Conservation (phyloP, 139 green algal genomes). For the Zygnema cylindricum region DNA sequence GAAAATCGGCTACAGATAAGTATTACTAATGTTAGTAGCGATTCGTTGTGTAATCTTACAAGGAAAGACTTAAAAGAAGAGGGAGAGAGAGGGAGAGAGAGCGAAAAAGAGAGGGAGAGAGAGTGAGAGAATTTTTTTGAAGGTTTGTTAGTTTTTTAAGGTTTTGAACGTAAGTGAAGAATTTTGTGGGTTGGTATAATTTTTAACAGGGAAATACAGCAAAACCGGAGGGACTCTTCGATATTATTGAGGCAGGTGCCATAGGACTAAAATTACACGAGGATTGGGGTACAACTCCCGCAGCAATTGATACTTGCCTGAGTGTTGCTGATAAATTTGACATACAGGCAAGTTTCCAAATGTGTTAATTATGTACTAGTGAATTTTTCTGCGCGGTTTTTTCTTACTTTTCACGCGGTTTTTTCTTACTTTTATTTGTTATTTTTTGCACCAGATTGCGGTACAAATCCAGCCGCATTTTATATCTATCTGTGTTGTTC, state of each 20-base stretch:
- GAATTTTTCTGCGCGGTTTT: no score
- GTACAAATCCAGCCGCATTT: no score
- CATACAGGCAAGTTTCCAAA: slow-evolving; percentile 46
- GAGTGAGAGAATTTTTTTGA: not conserved
- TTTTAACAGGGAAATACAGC: slow-evolving; percentile 59
- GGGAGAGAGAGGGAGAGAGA: not conserved
- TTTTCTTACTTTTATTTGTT: no score
- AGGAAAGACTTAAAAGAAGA: not conserved
- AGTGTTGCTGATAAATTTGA: slow-evolving; percentile 64
- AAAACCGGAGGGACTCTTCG: slow-evolving; percentile 60
- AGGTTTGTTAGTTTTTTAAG: no score
- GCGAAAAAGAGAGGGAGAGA: not conserved
- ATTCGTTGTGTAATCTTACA: not conserved
- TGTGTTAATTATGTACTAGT: no score
- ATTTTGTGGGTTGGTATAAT: not conserved
- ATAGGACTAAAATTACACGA: slow-evolving; percentile 69
- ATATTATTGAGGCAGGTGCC: slow-evolving; percentile 65
- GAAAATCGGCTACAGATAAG: no score
- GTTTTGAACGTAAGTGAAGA: not conserved
- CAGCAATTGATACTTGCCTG: slow-evolving; percentile 67
- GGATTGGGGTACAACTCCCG: slow-evolving; percentile 69
- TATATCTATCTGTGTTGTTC: no score
- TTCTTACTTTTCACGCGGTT: no score
- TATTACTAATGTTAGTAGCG: no score
- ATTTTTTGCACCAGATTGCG: no score